These are phyloP conservation scores for Populus tomentosa DNA, from an alignment of 441 rosid species.

Conservation along the genomic window DNA sequence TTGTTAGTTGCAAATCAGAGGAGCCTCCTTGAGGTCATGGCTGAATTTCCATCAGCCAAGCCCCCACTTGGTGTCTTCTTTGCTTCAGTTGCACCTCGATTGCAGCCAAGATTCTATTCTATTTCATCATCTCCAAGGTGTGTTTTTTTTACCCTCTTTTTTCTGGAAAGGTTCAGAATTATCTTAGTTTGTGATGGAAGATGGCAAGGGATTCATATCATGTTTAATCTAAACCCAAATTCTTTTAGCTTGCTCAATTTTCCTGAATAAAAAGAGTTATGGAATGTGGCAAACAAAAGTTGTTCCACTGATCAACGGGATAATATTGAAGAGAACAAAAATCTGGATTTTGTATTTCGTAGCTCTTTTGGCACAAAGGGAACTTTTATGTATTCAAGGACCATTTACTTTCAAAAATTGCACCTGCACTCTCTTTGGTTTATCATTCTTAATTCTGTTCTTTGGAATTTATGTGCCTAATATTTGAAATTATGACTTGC, in stretches of 20 bases:
- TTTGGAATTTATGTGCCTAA: conserved; percentile 4
- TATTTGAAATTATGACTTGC: conserved; percentile 20
- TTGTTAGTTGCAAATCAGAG: conserved; percentile 88
- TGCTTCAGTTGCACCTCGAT: conserved; percentile 85
- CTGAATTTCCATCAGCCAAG: conserved; percentile 83
- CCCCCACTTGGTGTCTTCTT: conserved; percentile 97
- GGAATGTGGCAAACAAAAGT: neutral
- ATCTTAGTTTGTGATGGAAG: neutral
- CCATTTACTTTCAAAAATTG: neutral
- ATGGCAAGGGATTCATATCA: neutral
- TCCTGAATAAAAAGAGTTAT: neutral
- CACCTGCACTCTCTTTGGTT: neutral
- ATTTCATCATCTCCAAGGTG: conserved; percentile 97
- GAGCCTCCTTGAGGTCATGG: conserved; percentile 95
- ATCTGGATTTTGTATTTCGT: neutral
- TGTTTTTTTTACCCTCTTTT: conserved; percentile 8
- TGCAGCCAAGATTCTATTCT: conserved; percentile 96
- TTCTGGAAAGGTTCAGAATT: neutral
- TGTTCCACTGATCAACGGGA: neutral
- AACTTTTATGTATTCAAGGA: neutral
- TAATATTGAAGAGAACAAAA: neutral
- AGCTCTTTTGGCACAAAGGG: neutral
- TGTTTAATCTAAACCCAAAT: neutral
- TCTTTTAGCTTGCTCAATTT: neutral
- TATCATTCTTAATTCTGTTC: neutral